A percentile compares a stretch with the other conserved stretches of the same genome.
phyloP scores from a whole-genome alignment of 2,329 filamentous ascomycete genomes.

The Microthyrium microscopicum region DNA sequence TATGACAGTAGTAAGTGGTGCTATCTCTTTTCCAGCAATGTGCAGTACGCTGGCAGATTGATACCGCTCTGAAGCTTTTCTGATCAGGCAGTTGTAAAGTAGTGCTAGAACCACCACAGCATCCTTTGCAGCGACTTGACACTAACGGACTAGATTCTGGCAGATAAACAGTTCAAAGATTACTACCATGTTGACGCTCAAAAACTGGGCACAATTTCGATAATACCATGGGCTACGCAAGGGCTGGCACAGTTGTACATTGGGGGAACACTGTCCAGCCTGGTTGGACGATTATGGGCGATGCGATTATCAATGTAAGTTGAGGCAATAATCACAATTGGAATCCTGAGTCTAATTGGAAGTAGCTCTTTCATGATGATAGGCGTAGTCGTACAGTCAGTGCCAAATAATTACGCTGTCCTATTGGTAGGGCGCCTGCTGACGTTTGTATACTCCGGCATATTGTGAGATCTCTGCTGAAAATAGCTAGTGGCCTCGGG shows the following conservation, averaged over 20 bases:
- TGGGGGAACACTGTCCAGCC: slow-evolving; percentile 22
- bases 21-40: too few relatives aligned
- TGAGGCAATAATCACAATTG: background rate
- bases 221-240: slow-evolving; percentile 26
- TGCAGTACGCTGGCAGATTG: too few relatives aligned
- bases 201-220: slow-evolving; percentile 22
- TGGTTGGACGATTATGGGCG: slow-evolving; percentile 24
- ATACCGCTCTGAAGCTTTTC: too few relatives aligned
- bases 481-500: slow-evolving; percentile 19
- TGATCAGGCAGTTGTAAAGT: too few relatives aligned
- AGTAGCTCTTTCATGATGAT: slow-evolving; percentile 12
- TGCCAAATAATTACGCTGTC: slow-evolving; percentile 26
- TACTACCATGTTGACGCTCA: slow-evolving; percentile 23
- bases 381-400: slow-evolving; percentile 19
- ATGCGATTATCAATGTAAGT: slow-evolving; percentile 22
- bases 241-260: slow-evolving; percentile 24
- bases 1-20: slow-evolving; percentile 28
- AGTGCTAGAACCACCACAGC: too few relatives aligned
- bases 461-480: too few relatives aligned
- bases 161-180: slow-evolving; percentile 24
- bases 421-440: slow-evolving; percentile 24
- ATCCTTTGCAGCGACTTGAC: too few relatives aligned
- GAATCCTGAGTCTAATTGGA: slow-evolving; percentile 20
- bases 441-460: slow-evolving; percentile 13
- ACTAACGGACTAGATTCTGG: too few relatives aligned